These are phyloP conservation scores for Podospora sp. DNA, from an alignment of 495 filamentous ascomycete genomes.

Conservation along the genomic window DNA sequence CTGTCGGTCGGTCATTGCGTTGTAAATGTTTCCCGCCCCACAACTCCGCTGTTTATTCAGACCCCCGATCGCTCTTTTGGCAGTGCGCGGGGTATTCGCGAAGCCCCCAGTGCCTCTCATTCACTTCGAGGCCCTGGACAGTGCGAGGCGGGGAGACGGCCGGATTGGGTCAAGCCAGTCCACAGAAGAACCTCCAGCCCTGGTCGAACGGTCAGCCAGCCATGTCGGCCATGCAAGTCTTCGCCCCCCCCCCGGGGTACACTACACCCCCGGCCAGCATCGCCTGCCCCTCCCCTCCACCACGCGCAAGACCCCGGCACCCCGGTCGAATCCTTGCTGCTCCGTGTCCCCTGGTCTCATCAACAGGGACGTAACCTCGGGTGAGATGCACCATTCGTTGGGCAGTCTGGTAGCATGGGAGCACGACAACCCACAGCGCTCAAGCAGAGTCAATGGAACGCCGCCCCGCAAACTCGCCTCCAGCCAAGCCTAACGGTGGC, in stretches of 20 bases:
- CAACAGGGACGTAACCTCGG: conserved; percentile 28
- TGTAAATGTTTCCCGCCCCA: not conserved
- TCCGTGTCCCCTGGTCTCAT: conserved; percentile 18
- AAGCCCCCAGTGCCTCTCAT: not conserved
- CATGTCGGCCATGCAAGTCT: conserved; percentile 11
- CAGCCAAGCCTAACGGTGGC: conserved; percentile 14
- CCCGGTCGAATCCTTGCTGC: conserved; percentile 6
- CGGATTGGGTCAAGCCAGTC: not conserved
- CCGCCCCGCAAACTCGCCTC: conserved; percentile 18
- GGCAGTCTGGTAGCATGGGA: conserved; percentile 1
- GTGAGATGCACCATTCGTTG: conserved; percentile 27
- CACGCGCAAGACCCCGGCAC: conserved; percentile 24
- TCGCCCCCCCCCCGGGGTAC: conserved; percentile 19
- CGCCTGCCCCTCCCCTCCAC: conserved; percentile 22
- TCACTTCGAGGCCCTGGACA: conserved; percentile 8
- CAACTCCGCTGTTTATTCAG: conserved; percentile 15
- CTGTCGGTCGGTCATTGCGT: not conserved
- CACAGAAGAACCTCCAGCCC: not conserved
- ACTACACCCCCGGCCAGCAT: not conserved
- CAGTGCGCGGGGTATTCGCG: not conserved
- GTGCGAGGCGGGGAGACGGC: conserved; percentile 8
- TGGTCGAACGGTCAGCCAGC: conserved; percentile 4
- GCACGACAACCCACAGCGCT: conserved; percentile 21
- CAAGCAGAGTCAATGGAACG: conserved; percentile 21
- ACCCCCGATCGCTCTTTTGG: not conserved